Evolutionary conservation across 495 filamentous ascomycete genomes (phyloP), one percentile per base, ranked within the genome.

Genomic region (Ramalina intermedia): DNA sequence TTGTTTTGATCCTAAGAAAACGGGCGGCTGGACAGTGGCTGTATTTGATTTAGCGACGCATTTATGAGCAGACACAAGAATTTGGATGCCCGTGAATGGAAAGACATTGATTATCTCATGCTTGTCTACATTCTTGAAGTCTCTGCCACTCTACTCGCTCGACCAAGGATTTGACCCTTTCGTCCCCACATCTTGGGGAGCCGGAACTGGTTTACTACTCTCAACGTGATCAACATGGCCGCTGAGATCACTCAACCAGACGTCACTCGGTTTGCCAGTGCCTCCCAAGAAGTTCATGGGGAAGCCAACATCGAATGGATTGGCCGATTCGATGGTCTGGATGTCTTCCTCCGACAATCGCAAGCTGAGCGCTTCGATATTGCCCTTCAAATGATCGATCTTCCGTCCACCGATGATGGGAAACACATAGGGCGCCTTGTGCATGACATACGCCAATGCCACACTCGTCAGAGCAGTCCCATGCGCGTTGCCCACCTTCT

Each of bases 371-470:
- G 78, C 83, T 50, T 81, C 79, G 50, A 87, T 80, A 47, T 80
- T 85, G 49, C 65, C 72, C 62, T 80, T 77, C 4, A 88, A 58
- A 49, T 84, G 77, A 55, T 77, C 73, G 42, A 81, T 63, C 59
- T 76, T 84, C 8, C 79, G 60, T 0, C 76, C 77, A 14, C 82
- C 84, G 21, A 85, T 68, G 54, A 87, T 84, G 1, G 84, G 84
- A 55, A 80, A 82, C 36, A 85, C 81, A 55, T 87, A 81, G 2
- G 82, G 79, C n/a, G 80, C 68, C 65, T 86, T 87, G 55, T 76
- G 71, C 69, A 79, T 73, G 0, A 86, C 78, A 58, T 88, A 88
- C 8, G 84, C 82, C 37, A 86, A 61, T 5, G 83, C 83, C 9
- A 69, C 54, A 41, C 53, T 57, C 0, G 66, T 67, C 16, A 75